Base-by-base conservation (phyloP, 2,329 filamentous ascomycete species). In the Venturia carpophila region DNA sequence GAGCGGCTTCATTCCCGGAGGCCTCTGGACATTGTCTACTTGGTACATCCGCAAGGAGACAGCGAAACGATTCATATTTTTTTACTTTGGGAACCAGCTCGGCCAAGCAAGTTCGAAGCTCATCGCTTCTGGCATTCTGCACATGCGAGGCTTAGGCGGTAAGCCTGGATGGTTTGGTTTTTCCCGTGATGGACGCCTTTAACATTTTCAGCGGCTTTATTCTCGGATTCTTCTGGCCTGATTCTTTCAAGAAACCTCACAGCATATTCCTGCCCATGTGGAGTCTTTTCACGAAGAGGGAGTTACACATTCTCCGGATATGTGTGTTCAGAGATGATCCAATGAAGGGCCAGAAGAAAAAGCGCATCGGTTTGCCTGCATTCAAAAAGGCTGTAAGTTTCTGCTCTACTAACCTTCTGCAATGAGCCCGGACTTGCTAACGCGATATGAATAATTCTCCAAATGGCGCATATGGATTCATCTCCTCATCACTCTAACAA, bases 381-480 rank as follows among this genome's bases (percentile, higher is more conserved):
- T 82, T 82, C 71, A 80, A 77, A 71, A 75, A 75, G 68, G 75
- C 77, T 41, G 74, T 76, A 66, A 71, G 73, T 73, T 10, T 52
- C 10, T 5, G 45, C 37, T 19, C n/a, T 13, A 9, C 7, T 43
- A 0, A 19, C n/a, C 10, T 60, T 42, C 41, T 13, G 30, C 21
- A 19, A 10, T 41, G 13, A 27, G 10, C 61, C 5, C 62, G n/a
- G 52, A 5, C 34, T 11, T 24, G 62, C 47, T 0, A 7, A 47
- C n/a, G 24, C 6, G 45, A 37, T 3, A 19, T 37, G 15, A 17
- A 41, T 42, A 79, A 77, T 79, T 82, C 68, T 71, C 71, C 24
- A 79, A 82, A 71, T 83, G 81, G 73, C 77, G 81, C 1, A 75
- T 84, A n/a, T 80, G 80, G 75, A 72, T 79, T 6, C 83, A 85